Conservation (phyloP, 192 early-diverging fungal genomes). For the Kickxella alabastrina region DNA sequence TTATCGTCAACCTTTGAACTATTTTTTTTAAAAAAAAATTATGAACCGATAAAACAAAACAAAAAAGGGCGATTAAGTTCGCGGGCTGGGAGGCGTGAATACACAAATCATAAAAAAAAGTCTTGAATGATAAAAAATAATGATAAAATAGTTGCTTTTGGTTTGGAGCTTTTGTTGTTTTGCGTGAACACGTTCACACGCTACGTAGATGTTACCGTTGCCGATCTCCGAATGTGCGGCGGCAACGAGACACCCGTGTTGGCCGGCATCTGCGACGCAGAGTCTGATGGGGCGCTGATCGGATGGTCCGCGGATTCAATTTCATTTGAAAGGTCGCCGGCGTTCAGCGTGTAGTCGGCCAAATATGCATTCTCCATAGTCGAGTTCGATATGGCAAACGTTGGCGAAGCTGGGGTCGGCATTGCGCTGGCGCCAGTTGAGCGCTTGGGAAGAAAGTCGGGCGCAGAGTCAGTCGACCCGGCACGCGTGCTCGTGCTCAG, state of each 20-base stretch:
- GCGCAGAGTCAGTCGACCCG: slow-evolving; percentile 47
- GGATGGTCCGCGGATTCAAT: not conserved
- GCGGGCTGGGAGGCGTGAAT: no score
- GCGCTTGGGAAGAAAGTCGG: slow-evolving; percentile 44
- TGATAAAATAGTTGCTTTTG: no score
- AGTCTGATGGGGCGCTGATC: not conserved
- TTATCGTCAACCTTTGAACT: no score
- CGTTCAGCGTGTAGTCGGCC: slow-evolving; percentile 44
- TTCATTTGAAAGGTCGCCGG: not conserved
- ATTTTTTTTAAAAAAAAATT: no score
- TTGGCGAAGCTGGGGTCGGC: slow-evolving; percentile 6
- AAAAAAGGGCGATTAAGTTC: no score
- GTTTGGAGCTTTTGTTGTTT: no score
- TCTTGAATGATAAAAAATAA: not conserved
- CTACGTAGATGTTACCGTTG: slow-evolving; percentile 7
- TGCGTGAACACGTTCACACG: no score
- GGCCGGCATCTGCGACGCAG: slow-evolving; percentile 16
- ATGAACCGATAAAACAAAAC: no score
- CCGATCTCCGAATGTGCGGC: slow-evolving; percentile 24
- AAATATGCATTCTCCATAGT: slow-evolving; percentile 10
- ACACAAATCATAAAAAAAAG: not conserved
- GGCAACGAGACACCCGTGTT: slow-evolving; percentile 25
- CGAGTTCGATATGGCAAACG: slow-evolving; percentile 5
- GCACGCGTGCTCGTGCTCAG: slow-evolving; percentile 45
- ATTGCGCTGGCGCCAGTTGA: slow-evolving; percentile 8